Evolutionary conservation across 139 green algal genomes (phyloP).

Genomic region (Micromonas pusilla): DNA sequence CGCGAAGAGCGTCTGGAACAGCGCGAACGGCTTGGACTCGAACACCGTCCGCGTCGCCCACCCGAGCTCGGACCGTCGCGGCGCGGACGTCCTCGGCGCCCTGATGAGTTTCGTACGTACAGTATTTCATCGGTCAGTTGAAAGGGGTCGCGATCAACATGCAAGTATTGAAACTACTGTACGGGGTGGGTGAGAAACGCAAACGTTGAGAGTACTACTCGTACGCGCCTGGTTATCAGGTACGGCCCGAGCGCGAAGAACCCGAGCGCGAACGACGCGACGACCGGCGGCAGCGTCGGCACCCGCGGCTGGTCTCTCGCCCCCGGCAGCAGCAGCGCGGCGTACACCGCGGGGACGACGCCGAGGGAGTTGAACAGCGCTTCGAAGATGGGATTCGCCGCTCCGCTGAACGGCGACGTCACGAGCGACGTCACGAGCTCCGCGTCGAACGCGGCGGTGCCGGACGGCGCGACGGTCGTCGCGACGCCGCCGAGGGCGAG

Average conservation of each 20-base stretch:
- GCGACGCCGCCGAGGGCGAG: background rate
- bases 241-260: constrained; percentile 39
- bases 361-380: constrained; percentile 38
- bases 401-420: constrained; percentile 11
- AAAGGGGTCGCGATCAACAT: no score
- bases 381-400: constrained; percentile 28
- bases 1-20: background rate
- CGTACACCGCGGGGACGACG: constrained; percentile 35
- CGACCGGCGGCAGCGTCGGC: constrained; percentile 29
- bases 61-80: background rate
- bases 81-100: background rate
- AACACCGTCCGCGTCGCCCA: constrained; percentile 14
- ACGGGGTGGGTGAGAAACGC: background rate
- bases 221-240: constrained; percentile 28
- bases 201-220: background rate
- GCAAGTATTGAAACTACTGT: no score
- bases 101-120: no score
- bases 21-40: constrained; percentile 16
- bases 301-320: constrained; percentile 22
- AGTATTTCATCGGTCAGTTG: no score
- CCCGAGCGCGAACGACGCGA: constrained; percentile 29
- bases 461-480: constrained; percentile 4
- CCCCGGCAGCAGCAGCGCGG: constrained; percentile 32
- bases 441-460: constrained; percentile 1
- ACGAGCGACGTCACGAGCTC: constrained; percentile 22